Evolutionary conservation across 1,139 yeast species (phyloP), one percentile per base, ranked within the genome.

Genomic region (Candida glucosophila): DNA sequence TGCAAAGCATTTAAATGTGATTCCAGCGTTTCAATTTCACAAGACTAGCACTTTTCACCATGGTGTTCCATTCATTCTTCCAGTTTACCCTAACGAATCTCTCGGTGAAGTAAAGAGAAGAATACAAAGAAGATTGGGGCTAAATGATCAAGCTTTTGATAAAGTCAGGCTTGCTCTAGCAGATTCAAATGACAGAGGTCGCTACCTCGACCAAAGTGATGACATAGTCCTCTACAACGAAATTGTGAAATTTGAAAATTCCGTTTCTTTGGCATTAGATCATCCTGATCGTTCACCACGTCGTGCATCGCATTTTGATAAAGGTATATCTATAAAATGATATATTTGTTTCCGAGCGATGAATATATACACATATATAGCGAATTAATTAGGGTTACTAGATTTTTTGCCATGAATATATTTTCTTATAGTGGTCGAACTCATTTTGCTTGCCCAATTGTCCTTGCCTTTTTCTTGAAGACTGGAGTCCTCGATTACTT

Each of bases 11-110:
- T 40, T 65, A 28, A 64, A 64, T 33, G 75, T 36, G 25, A 49
- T 63, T 9, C 66, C 70, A 0, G 67, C 57, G 2, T 69, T 76
- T 45, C 97, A 90, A 45, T 90, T 78, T 55, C 71, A 78, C 47
- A 81, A 78, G 40, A 83, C 76, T 25, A 66, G 78, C 12, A 65
- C 63, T 23, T 71, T 75, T 36, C 63, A 74, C 12, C 98, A 92
- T 49, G 92, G 97, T n/a, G 63, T 80, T 18, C 95, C 98, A 5
- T 90, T 90, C 48, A 57, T 80, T 14, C 80, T 90, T 44, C 71
- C 76, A 9, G 52, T 83, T 6, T 59, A 67, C 28, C 77, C 80
- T 3, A 65, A 64, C 12, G 98, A 92, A 48, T 54, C 55, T 24
- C 70, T 82, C 28, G 44, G 50, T 3, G 75, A 71, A n/a, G 77